Conservation (phyloP, 2,329 filamentous ascomycete species). For the Diaporthe australafricana region DNA sequence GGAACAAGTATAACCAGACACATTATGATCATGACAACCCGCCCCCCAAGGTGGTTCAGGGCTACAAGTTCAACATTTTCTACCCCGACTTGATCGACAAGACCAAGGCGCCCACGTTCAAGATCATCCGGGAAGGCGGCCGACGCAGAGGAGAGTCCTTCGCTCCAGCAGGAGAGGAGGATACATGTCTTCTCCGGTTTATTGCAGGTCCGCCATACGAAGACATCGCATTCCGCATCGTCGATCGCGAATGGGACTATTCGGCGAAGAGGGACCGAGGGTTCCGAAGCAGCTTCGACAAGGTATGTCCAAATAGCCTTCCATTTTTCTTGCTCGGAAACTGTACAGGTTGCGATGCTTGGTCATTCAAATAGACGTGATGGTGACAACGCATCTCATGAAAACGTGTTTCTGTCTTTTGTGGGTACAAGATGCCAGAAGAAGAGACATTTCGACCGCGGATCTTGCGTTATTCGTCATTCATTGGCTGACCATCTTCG, state of each 20-base stretch:
- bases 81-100: slow-evolving; percentile 98
- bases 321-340: neutral
- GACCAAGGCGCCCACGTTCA: slow-evolving; percentile 92
- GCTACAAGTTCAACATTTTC: slow-evolving; percentile 99
- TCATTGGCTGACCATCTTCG: slow-evolving; percentile 32
- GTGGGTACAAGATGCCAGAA: neutral
- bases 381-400: too few species aligned
- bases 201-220: slow-evolving; percentile 96
- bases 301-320: slow-evolving; percentile 69
- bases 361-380: neutral
- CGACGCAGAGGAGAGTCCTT: slow-evolving; percentile 91
- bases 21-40: slow-evolving; percentile 99
- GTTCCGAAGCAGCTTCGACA: slow-evolving; percentile 97
- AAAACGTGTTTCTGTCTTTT: neutral
- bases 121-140: slow-evolving; percentile 93
- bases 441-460: neutral
- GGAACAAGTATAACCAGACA: slow-evolving; percentile 99
- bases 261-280: slow-evolving; percentile 94
- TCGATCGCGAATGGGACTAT: slow-evolving; percentile 99
- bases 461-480: too few species aligned
- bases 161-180: slow-evolving; percentile 92
- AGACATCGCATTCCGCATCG: slow-evolving; percentile 95
- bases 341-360: neutral
- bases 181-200: slow-evolving; percentile 96
- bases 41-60: slow-evolving; percentile 96